phyloP scores from a whole-genome alignment of 2,329 filamentous ascomycete species.

The Annulohypoxylon truncatum region DNA sequence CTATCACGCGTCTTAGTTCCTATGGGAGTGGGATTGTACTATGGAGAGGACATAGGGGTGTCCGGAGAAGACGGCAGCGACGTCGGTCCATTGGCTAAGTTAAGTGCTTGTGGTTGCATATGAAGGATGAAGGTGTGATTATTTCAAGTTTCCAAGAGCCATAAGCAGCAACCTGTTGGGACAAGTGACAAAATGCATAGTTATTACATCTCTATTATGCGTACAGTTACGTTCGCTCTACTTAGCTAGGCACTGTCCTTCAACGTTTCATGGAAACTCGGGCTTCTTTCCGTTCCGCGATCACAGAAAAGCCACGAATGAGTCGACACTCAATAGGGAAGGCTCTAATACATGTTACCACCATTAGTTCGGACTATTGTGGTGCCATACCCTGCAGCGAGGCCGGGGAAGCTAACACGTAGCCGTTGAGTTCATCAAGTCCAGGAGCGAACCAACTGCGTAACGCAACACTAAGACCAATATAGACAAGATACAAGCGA shows the following conservation, averaged over 20 bases:
- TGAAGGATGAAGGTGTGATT: slow-evolving; percentile 25
- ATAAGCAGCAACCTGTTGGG: slow-evolving; percentile 11
- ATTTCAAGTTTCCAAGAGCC: slow-evolving; percentile 9
- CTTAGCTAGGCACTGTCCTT: background rate
- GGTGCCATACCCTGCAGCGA: background rate
- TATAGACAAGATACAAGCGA: background rate
- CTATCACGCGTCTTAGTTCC: background rate
- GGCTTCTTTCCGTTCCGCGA: background rate
- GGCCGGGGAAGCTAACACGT: background rate
- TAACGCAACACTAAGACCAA: background rate
- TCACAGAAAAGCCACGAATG: background rate
- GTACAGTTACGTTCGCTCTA: slow-evolving; percentile 5
- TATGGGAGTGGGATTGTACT: background rate
- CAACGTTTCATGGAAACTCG: slow-evolving; percentile 1
- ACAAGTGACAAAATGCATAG: slow-evolving; percentile 12
- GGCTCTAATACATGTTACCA: background rate
- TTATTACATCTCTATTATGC: slow-evolving; percentile 3
- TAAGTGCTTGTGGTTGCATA: slow-evolving; percentile 15
- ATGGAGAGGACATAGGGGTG: slow-evolving; percentile 13
- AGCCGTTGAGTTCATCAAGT: slow-evolving; percentile 8
- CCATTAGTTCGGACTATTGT: background rate
- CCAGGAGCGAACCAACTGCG: slow-evolving; percentile 25
- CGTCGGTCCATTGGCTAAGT: slow-evolving; percentile 10
- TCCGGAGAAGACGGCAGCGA: background rate
- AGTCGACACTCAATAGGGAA: background rate